Base-by-base conservation (phyloP, 2,329 filamentous ascomycete species). In the Capronia epimyces region DNA sequence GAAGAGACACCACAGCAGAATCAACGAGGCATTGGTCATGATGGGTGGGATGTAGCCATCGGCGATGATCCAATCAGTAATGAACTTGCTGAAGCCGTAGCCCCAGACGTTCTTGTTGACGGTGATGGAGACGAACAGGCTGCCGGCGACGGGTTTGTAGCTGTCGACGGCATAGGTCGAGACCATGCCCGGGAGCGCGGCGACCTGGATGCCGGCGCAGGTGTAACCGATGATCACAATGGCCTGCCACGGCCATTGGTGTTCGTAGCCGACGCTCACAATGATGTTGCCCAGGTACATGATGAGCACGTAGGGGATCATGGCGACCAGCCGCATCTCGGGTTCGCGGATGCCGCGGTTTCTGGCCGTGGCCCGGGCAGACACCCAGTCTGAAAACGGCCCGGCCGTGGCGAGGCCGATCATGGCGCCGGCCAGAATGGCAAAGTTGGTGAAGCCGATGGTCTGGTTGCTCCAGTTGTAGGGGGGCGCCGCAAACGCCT, bases 91-190 rank as follows among this genome's bases (percentile, higher is more conserved):
- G 57, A 82, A 77, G 0, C 79, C 79, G 62, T 81, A 83, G 1
- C 80, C 80, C 77, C 78, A 82, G 0, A 82, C 48, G 50, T 83
- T 83, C 68, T 83, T 83, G 60, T 81, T 81, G 40, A 83, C 78
- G 45, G 80, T 83, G 56, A 81, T 76, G 6, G 75, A 70, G 0
- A 83, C 79, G 62, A 83, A 80, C 42, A 83, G 67, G 2, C 72
- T 74, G 2, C 80, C 80, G 0, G 80, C 74, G 2, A 83, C 76
- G 0, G 80, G 78, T 66, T 83, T 84, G 65, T 84, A 84, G 49
- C 73, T 77, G 63, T 84, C 81, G 13, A 84, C 75, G 0, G 79
- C 78, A 60, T 83, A 83, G 70, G 67, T 69, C 27, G 71, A 77
- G 3, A 70, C 73, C 50, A 84, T 83, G 10, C 75, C 74, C 0